phyloP scores from a whole-genome alignment of 75 land plant genomes.

The Sequoia sempervirens region DNA sequence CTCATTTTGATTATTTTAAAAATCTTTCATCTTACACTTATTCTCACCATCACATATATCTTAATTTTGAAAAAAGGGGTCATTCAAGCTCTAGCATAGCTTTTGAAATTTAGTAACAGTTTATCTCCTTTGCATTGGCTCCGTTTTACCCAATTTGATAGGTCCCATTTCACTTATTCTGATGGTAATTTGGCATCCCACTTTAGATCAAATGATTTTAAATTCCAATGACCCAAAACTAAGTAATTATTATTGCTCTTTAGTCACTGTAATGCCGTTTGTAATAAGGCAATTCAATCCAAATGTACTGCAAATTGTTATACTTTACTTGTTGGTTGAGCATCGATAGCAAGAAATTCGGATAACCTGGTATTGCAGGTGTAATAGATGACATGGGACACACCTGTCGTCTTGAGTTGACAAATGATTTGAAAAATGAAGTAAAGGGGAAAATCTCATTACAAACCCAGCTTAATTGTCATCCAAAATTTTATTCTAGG shows the following conservation, averaged over 20 bases:
- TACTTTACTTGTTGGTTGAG: not conserved
- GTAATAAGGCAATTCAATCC: not conserved
- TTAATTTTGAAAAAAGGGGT: no score
- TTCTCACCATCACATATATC: no score
- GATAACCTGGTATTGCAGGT: not conserved
- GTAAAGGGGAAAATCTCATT: not conserved
- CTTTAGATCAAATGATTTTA: not conserved
- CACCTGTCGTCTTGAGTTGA: not conserved
- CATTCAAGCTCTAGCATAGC: no score
- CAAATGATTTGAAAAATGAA: not conserved
- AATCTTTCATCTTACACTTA: not conserved
- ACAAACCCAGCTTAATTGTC: not conserved
- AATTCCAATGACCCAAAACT: not conserved
- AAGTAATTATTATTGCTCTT: not conserved
- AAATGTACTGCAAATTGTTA: not conserved
- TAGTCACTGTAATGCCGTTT: not conserved
- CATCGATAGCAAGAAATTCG: not conserved
- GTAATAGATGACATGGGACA: conserved; percentile 1
- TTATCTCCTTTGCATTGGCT: not conserved
- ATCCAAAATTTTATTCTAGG: not conserved
- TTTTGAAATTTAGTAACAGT: not conserved
- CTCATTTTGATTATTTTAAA: not conserved
- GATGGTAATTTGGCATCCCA: not conserved
- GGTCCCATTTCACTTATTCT: not conserved
- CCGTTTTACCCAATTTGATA: not conserved